Percentiles rank a stretch among this genome's conserved stretches.
Evolutionary conservation across 2,329 filamentous ascomycete species (phyloP).

Genomic region (Aspergillus fischeri): DNA sequence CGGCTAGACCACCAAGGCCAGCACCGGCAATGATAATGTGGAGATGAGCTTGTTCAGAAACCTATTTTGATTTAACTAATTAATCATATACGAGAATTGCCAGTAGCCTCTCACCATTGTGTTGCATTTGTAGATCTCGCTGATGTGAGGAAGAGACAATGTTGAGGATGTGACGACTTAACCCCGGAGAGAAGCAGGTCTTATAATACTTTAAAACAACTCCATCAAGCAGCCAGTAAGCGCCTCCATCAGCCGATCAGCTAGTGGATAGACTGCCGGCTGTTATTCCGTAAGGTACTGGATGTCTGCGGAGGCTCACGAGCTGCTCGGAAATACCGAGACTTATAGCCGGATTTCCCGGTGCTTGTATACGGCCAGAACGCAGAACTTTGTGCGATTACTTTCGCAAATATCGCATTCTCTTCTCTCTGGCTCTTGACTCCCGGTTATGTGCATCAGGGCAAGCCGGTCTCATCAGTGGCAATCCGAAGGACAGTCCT

Average conservation of each 20-base stretch:
- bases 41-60: constrained; percentile 14
- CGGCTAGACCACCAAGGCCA: constrained; percentile 28
- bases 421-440: too few relatives aligned
- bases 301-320: neutral
- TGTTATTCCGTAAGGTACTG: neutral
- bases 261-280: neutral
- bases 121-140: neutral
- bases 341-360: neutral
- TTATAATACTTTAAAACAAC: neutral
- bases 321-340: neutral
- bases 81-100: neutral
- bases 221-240: neutral
- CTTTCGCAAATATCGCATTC: too few relatives aligned
- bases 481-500: too few relatives aligned
- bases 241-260: neutral
- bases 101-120: neutral
- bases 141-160: too few relatives aligned
- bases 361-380: neutral
- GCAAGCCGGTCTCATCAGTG: too few relatives aligned
- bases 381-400: too few relatives aligned
- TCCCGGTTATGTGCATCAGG: too few relatives aligned
- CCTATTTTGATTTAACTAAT: neutral
- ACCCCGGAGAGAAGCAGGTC: neutral
- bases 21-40: constrained; percentile 28
- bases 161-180: neutral